Base-by-base conservation (phyloP, 2,329 filamentous ascomycete genomes). In the Fusarium oxysporum region DNA sequence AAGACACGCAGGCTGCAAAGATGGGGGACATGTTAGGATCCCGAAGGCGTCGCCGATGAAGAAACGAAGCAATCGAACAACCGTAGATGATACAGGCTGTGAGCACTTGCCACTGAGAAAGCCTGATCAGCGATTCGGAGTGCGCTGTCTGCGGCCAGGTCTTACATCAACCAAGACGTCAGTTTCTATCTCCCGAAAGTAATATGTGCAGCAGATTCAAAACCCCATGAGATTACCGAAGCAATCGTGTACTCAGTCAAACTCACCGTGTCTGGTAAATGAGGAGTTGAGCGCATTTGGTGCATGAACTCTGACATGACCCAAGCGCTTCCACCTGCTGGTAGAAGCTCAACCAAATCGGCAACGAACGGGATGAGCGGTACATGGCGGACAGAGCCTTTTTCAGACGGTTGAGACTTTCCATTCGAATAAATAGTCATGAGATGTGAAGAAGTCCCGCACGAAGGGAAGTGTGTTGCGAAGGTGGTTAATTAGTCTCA, bases 31-130 rank as follows among this genome's bases (percentile, higher is more conserved):
- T 61, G 21, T 67, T 63, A 35, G 66, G 51, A 23, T 77, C 74
- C 37, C 47, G 62, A n/a, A 66, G 56, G 33, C 68, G 70, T 41
- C 74, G 74, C 35, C 76, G 74, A 35, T 68, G 61, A 47, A 77
- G 61, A 51, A 77, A 77, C 28, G 76, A 77, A 38, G 72, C 67
- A 32, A 75, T 38, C 25, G 76, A 77, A 47, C 74, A 77, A 21
- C 74, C 76, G 47, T 77, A 77, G 21, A 73, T 44, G 64, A 77
- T 68, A 54, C 76, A 77, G 30, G 76, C 70, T 47, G 56, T 55
- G 44, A 77, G 63, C 54, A 64, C 68, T 45, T 72, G 60, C 76
- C 74, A 77, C 62, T 68, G 70, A 41, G 68, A 65, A 32, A 72
- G 28, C 45, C 51, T 56, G 56, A 68, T 45, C 47, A 73, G 61